Percentiles rank a stretch among this genome's conserved stretches.
phyloP scores from a whole-genome alignment of 495 filamentous ascomycete species.

The Neurospora sp. region DNA sequence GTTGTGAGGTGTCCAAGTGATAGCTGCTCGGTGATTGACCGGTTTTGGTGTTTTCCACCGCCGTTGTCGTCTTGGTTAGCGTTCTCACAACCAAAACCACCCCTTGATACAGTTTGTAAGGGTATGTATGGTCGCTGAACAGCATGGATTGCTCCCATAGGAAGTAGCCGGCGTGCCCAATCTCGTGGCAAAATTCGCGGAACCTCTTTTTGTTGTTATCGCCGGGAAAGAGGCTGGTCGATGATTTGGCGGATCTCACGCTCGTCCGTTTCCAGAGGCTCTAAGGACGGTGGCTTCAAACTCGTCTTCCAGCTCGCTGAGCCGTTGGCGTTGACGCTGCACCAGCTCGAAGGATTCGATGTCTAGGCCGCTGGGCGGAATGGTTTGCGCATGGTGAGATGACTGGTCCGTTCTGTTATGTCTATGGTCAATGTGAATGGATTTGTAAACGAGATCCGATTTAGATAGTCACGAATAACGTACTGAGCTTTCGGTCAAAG shows the following conservation, averaged over 20 bases:
- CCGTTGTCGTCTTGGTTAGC: background rate
- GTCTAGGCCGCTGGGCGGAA: conserved; percentile 9
- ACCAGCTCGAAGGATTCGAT: conserved; percentile 25
- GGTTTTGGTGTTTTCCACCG: background rate
- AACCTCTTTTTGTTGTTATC: conserved; percentile 27
- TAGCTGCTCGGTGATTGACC: background rate
- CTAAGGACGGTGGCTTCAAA: conserved; percentile 55
- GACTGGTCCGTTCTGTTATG: background rate
- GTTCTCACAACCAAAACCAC: background rate
- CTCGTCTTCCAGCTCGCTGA: conserved; percentile 38
- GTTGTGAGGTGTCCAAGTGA: conserved; percentile 28
- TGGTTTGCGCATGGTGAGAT: background rate
- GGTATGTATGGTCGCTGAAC: conserved; percentile 15
- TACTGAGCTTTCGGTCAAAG: conserved; percentile 33
- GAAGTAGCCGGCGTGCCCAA: background rate
- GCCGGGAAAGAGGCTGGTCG: conserved; percentile 37
- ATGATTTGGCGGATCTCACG: conserved; percentile 42
- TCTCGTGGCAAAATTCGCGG: conserved; percentile 10
- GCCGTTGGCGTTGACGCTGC: conserved; percentile 37
- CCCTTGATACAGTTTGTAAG: conserved; percentile 2
- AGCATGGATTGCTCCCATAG: conserved; percentile 9
- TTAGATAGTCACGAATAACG: background rate
- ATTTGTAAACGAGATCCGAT: background rate
- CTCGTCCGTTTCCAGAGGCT: conserved; percentile 34
- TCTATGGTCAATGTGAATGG: background rate